These are phyloP conservation scores for Penicillium sp. DNA, from an alignment of 2,329 filamentous ascomycete genomes.

Conservation along the genomic window DNA sequence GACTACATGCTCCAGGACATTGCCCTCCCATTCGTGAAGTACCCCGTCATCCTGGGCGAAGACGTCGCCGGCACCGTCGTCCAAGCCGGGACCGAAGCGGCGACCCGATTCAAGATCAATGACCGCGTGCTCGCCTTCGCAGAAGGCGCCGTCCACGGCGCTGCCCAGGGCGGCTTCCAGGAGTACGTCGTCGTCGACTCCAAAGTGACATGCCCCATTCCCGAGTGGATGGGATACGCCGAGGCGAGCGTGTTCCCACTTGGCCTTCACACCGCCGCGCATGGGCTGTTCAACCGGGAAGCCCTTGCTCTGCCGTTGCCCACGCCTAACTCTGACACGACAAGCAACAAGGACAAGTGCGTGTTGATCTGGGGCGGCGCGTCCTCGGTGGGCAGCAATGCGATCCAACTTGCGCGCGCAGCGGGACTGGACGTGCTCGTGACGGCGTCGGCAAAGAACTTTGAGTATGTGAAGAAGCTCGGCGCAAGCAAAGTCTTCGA, in stretches of 20 bases:
- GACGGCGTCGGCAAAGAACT: constrained; percentile 44
- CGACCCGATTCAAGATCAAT: constrained; percentile 15
- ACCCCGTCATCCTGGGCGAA: constrained; percentile 40
- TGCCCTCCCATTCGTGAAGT: constrained; percentile 17
- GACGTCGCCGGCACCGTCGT: constrained; percentile 46
- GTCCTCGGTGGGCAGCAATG: constrained; percentile 46
- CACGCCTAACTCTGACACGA: constrained; percentile 8
- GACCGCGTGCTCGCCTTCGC: constrained; percentile 16
- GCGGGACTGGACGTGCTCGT: constrained; percentile 43
- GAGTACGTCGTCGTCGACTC: constrained; percentile 24
- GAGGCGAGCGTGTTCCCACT: constrained; percentile 37
- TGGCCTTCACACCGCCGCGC: constrained; percentile 32
- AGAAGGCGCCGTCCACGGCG: constrained; percentile 4
- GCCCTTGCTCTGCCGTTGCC: constrained; percentile 22
- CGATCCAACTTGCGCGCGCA: constrained; percentile 45
- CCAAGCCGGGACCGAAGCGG: background rate
- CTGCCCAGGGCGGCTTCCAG: constrained; percentile 25
- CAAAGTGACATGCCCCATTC: constrained; percentile 24
- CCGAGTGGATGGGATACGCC: constrained; percentile 28
- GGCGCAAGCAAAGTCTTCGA: constrained; percentile 49
- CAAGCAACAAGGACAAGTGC: background rate
- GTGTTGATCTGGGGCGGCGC: constrained; percentile 49
- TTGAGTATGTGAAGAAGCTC: constrained; percentile 44
- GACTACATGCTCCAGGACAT: constrained; percentile 7
- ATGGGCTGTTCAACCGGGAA: constrained; percentile 30